Base-by-base conservation (phyloP, 495 filamentous ascomycete species). In the Pseudotulostoma volvatum region DNA sequence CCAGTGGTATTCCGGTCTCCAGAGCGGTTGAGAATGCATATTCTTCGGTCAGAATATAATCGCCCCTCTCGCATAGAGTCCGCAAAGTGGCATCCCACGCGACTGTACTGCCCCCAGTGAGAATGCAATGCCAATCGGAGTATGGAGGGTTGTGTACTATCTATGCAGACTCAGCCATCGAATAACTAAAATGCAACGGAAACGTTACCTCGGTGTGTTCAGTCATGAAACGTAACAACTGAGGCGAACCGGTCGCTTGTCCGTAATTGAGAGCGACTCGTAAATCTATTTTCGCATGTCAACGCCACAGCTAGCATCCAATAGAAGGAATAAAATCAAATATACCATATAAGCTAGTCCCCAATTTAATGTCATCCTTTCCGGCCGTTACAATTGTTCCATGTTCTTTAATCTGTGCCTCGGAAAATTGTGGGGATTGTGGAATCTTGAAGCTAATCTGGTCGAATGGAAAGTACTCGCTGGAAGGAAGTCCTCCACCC, bases 261-360 rank as follows among this genome's bases (percentile, higher is more conserved):
- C 77, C 81, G 56, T 97, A 97, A 59, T 96, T 95, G 50, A 92
- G 70, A 19, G 80, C 75, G 44, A 87, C 80, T 39, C 76, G 66
- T 36, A 95, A 71, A 55, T 95, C 84, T 68, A 39, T 18, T 18
- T 4, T 23, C 13, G 34, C 31, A 14, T 34, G 20, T 50, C 31
- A 52, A 36, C 19, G 15, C 25, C 21, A 28, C 7, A 25, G 4
- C 1, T 28, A 28, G 14, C 28, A 7, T 34, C n/a, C 14, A 33
- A 5, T 3, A 31, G n/a, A 0, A 9, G 9, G 13, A 50, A 32
- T 1, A 45, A 42, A 31, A 55, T 44, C 3, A 42, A 21, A 62
- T 51, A 37, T 33, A 65, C 70, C 73, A 49, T 73, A 85, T 13
- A 71, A 51, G 41, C 74, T 70, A 37, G 70, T 76, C 16, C 70